Base-by-base conservation (phyloP, 495 filamentous ascomycete genomes). In the Penicillium daleae region DNA sequence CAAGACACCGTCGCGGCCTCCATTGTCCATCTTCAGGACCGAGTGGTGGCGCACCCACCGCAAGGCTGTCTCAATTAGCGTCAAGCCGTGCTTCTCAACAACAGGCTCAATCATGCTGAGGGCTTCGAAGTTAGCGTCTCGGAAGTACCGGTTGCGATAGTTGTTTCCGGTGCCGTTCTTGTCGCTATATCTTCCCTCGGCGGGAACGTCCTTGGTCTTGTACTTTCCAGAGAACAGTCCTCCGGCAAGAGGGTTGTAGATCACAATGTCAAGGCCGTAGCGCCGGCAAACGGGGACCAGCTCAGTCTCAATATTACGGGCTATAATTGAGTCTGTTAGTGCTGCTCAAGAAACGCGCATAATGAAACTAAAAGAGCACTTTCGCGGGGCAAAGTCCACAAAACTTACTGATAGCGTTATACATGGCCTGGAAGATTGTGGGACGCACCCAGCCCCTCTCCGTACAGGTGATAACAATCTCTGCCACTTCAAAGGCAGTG, bases 221-320 rank as follows among this genome's bases (percentile, higher is more conserved):
- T 92, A 93, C 70, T 95, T 95, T 56, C 93, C 92, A 26, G 88
- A 89, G 69, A 97, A 90, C 21, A 97, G 73, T 0, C 93, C 93
- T 6, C 92, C 93, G 10, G 91, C 92, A 54, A 91, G 78, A 0
- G 93, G 93, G 73, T 97, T 97, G 76, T 97, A 97, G n/a, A 94
- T 81, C 27, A 97, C 92, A 26, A 97, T 85, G 62, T 95, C 90
- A 29, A 97, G 80, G 0, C 91, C 90, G 69, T 94, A 97, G 17
- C 91, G 86, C n/a, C 87, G 84, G 66, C 91, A 96, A 6, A 87
- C 87, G 0, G 86, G 88, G 31, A 97, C 82, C 35, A 97, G 78
- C 74, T 97, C 93, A 15, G 85, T 72, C 75, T 97, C 93, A 56
- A 96, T 89, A 8, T 83, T 85, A 13, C 93, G 90, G 42, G 86